These are phyloP conservation scores for Apiospora koreana DNA, from an alignment of 2,329 filamentous ascomycete genomes.

Conservation along the genomic window DNA sequence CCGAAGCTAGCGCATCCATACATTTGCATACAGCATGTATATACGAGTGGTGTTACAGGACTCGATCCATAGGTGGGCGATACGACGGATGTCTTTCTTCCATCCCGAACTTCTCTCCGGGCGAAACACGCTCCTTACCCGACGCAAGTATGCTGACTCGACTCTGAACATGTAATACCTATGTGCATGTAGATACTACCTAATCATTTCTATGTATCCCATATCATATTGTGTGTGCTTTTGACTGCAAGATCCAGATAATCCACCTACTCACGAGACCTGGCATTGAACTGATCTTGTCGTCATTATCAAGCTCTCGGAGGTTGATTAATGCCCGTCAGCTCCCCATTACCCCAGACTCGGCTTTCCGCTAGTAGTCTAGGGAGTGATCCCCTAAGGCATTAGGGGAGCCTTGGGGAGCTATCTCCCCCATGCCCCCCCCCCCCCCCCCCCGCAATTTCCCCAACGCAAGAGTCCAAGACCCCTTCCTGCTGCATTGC, in stretches of 20 bases:
- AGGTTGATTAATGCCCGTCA: slow-evolving; percentile 3
- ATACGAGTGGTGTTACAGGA: no score
- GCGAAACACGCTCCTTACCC: no score
- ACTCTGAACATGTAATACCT: no score
- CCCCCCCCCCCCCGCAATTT: neutral
- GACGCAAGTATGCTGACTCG: no score
- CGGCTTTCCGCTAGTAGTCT: neutral
- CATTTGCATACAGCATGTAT: no score
- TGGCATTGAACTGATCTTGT: neutral
- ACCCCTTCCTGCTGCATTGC: neutral
- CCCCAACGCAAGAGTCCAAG: neutral
- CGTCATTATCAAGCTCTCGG: slow-evolving; percentile 1
- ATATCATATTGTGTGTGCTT: no score
- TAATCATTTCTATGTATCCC: no score
- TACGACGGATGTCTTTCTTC: no score
- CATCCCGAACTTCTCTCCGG: no score
- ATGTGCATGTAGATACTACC: no score
- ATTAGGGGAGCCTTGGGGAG: neutral
- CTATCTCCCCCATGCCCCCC: neutral
- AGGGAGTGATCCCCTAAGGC: neutral
- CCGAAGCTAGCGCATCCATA: no score
- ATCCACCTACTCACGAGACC: neutral
- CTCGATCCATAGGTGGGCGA: no score
- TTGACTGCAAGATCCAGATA: neutral
- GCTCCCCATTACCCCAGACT: neutral